phyloP scores from a whole-genome alignment of 352 stramenopile genomes.

The Phytophthora citrophthora region DNA sequence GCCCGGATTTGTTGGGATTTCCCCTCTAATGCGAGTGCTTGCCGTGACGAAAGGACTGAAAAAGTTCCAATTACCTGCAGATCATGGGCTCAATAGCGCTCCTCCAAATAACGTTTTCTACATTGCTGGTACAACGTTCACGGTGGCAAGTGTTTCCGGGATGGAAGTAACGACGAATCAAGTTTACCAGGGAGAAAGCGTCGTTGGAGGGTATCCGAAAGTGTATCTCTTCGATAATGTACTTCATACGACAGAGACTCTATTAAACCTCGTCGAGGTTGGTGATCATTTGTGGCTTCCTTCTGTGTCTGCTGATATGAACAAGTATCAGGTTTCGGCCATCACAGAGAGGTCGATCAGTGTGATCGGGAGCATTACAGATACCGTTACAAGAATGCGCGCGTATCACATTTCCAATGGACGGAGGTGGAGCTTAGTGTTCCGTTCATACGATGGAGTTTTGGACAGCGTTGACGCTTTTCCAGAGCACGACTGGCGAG shows the following conservation, averaged over 20 bases:
- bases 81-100: conserved; percentile 41
- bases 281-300: conserved; percentile 68
- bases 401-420: conserved; percentile 52
- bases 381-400: conserved; percentile 40
- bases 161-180: conserved; percentile 40
- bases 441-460: conserved; percentile 65
- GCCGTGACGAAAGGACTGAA: conserved; percentile 37
- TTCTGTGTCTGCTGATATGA: conserved; percentile 47
- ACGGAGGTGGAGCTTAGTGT: conserved; percentile 70
- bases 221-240: conserved; percentile 70
- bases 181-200: conserved; percentile 40
- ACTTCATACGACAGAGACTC: conserved; percentile 64
- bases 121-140: conserved; percentile 47
- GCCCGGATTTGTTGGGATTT: conserved; percentile 58
- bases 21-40: conserved; percentile 50
- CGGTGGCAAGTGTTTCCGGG: conserved; percentile 29
- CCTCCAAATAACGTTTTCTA: conserved; percentile 39
- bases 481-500: conserved; percentile 64
- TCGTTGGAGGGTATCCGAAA: conserved; percentile 36
- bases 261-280: conserved; percentile 38
- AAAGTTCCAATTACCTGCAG: conserved; percentile 47
- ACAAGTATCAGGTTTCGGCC: conserved; percentile 46
- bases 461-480: conserved; percentile 66
- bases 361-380: conserved; percentile 57
- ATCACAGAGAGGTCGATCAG: conserved; percentile 44